A percentile compares a stretch with the other conserved stretches of the same genome.
Evolutionary conservation across 2,329 filamentous ascomycete genomes (phyloP).

Genomic region (Metarhizium brunneum): DNA sequence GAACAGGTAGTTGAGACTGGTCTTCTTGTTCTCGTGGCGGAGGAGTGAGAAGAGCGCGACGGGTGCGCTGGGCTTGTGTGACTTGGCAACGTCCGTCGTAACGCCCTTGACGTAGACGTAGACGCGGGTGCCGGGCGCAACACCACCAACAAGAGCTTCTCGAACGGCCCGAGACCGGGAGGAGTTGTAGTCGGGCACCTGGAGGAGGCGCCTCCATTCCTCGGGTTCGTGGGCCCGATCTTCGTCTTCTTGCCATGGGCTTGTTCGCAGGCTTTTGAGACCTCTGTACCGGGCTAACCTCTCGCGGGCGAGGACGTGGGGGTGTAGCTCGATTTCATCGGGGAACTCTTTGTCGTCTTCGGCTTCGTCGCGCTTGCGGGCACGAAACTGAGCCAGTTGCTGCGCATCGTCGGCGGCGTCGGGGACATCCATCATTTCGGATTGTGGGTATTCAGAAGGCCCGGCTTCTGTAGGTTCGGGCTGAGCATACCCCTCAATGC

Average conservation of each 20-base stretch:
- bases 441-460: conserved; percentile 85
- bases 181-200: conserved; percentile 82
- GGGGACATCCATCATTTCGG: conserved; percentile 80
- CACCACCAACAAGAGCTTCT: conserved; percentile 82
- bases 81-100: conserved; percentile 31
- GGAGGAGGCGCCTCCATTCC: conserved; percentile 79
- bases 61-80: conserved; percentile 44
- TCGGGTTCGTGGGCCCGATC: conserved; percentile 81
- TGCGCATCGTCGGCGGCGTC: conserved; percentile 73
- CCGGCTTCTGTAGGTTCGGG: conserved; percentile 66
- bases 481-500: conserved; percentile 59
- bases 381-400: conserved; percentile 73
- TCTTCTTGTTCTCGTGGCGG: conserved; percentile 90
- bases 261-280: conserved; percentile 82
- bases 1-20: conserved; percentile 82
- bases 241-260: conserved; percentile 80
- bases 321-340: conserved; percentile 91
- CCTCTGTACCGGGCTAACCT: conserved; percentile 80
- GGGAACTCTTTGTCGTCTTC: conserved; percentile 93
- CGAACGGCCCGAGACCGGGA: conserved; percentile 67
- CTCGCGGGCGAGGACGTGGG: conserved; percentile 77
- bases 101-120: conserved; percentile 60
- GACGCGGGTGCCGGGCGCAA: conserved; percentile 75
- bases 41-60: conserved; percentile 77
- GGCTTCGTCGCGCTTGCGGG: conserved; percentile 67